These are phyloP conservation scores for Monascus purpureus DNA, from an alignment of 495 filamentous ascomycete genomes.

Conservation along the genomic window DNA sequence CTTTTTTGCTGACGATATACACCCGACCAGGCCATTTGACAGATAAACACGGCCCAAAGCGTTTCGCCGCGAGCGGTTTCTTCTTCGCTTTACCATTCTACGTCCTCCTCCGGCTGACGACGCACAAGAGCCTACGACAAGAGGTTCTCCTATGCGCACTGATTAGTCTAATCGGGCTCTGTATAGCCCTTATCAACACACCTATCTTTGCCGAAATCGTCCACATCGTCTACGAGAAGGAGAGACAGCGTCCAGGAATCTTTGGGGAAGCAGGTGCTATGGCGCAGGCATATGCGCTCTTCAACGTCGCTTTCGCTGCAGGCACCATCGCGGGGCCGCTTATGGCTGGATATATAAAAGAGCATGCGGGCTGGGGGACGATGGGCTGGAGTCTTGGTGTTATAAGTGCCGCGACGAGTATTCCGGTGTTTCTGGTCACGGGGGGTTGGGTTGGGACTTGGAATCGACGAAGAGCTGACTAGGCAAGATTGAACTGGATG, in stretches of 20 bases:
- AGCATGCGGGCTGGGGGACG: conserved; percentile 42
- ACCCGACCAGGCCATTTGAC: conserved; percentile 43
- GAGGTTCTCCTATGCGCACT: conserved; percentile 57
- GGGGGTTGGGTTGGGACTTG: conserved; percentile 5
- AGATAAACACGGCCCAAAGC: conserved; percentile 44
- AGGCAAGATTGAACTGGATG: too few relatives aligned
- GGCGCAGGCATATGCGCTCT: conserved; percentile 43
- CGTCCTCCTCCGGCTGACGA: conserved; percentile 55
- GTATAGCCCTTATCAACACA: conserved; percentile 41
- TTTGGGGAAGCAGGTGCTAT: conserved; percentile 38
- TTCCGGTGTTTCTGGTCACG: conserved; percentile 12
- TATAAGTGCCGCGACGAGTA: conserved; percentile 9
- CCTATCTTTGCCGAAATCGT: conserved; percentile 57
- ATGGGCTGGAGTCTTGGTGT: conserved; percentile 22
- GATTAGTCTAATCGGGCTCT: conserved; percentile 47
- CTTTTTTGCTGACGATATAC: too few relatives aligned
- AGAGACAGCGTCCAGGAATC: conserved; percentile 35
- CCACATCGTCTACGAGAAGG: conserved; percentile 45
- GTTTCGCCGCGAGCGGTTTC: conserved; percentile 48
- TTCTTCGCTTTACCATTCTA: conserved; percentile 43
- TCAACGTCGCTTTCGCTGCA: conserved; percentile 39
- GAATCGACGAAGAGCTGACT: not conserved
- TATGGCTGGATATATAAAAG: conserved; percentile 42
- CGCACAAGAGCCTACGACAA: conserved; percentile 39
- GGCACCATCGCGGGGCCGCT: conserved; percentile 45